Base-by-base conservation (phyloP, 768 basidiomycete genomes). In the Trametes cinnabarina region DNA sequence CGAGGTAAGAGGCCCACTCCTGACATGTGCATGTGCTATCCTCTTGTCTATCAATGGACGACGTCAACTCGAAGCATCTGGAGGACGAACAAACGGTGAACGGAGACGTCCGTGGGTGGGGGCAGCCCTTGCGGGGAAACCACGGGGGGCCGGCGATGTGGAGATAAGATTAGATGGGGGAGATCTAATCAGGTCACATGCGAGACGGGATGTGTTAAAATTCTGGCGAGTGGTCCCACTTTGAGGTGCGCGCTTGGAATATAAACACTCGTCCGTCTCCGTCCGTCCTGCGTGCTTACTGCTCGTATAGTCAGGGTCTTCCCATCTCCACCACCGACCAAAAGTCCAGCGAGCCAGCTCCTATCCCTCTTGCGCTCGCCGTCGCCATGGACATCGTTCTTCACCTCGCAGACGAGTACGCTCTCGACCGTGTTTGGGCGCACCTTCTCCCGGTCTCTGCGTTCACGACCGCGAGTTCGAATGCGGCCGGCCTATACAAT, bases 311-410 rank as follows among this genome's bases (percentile, higher is more conserved):
- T 20, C 47, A 12, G 39, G 34, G 11, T n/a, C 35, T 48, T 41
- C 23, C 41, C 47, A 35, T 23, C 32, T 35, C 39, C 34, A 17
- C 23, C n/a, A 41, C 26, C 30, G 5, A 20, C 46, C 6, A 37
- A 34, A 30, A 58, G 39, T 32, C 51, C 54, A 35, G 44, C 46
- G 23, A n/a, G 43, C 32, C 39, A 34, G 30, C 30, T 23, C 17
- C 47, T 1, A 10, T 19, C 8, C 17, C 46, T 46, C 23, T 20
- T 28, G 9, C 22, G 7, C 32, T 42, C 47, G 20, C 47, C 34
- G 25, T 42, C 35, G 37, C 34, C 59, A 98, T 98, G 95, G 95
- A 98, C 77, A 70, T 91, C 70, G 76, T 94, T n/a, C 84, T 98
- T 47, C 57, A 77, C 61, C 44, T 87, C 61, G 78, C 79, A 40